Evolutionary conservation across 768 basidiomycete genomes (phyloP), one percentile per base, ranked within the genome.

Genomic region (Lactarius deliciosus): DNA sequence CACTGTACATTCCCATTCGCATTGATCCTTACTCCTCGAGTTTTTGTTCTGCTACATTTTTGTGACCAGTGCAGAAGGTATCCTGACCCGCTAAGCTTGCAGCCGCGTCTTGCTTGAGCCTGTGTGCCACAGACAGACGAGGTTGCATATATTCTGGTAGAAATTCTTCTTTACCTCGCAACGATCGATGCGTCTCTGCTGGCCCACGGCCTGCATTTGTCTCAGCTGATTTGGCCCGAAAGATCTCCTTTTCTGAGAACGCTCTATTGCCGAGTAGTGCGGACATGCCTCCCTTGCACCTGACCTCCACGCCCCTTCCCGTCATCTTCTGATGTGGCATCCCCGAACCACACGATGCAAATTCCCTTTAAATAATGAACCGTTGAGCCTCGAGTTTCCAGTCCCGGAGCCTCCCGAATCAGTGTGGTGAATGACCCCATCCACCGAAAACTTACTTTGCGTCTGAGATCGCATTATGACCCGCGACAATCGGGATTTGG

Each of bases 261-360:
- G 66, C 58, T 64, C 43, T 68, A 68, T 68, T 38, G 58, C 63
- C 66, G 66, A 57, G 58, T 36, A 45, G 43, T 63, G 41, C 58
- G 53, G 54, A 64, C 66, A 68, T 60, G 66, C 66, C 63, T 68
- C 66, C 41, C 57, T 62, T 41, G 66, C 66, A 68, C 66, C 66
- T 68, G 66, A 68, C 66, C 53, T 22, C 66, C 66, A 68, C 66
- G 61, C 63, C 66, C 60, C 66, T 47, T 68, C 59, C 57, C 47
- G 61, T 54, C 50, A 54, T 60, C 58, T 60, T 64, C 58, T 68
- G 66, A 68, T 68, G 62, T 60, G 53, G 62, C 61, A 53, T 53
- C 38, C 25, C 53, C 38, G 34, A 38, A 58, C 38, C 13, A 15
- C 34, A 40, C 57, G n/a, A 63, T 28, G 38, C 28, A 22, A 55